Percentiles rank a stretch among this genome's conserved stretches.
phyloP scores from a whole-genome alignment of 768 basidiomycete genomes.

The Daedaleopsis sinensis region DNA sequence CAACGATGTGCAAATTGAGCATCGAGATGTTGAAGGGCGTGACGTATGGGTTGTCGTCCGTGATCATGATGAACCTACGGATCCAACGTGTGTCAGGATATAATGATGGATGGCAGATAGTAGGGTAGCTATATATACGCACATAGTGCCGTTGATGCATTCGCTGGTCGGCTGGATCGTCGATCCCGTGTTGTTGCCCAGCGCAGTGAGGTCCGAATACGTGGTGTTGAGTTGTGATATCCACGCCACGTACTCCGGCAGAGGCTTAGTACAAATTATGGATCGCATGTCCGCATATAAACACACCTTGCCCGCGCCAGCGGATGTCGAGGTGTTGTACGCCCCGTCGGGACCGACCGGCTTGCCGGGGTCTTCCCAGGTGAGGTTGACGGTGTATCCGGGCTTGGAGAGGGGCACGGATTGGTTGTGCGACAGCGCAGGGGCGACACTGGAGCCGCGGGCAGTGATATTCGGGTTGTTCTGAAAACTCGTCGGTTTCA shows the following conservation, averaged over 20 bases:
- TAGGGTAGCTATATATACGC: conserved; percentile 7
- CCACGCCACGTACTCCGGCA: conserved; percentile 52
- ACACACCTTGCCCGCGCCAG: conserved; percentile 44
- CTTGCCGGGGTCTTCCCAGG: conserved; percentile 61
- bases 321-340: conserved; percentile 53
- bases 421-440: conserved; percentile 59
- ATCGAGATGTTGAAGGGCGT: conserved; percentile 61
- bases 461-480: conserved; percentile 36
- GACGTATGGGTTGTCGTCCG: conserved; percentile 49
- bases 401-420: conserved; percentile 47
- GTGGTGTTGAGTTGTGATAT: conserved; percentile 64
- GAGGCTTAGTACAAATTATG: not conserved
- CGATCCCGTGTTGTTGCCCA: conserved; percentile 45
- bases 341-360: conserved; percentile 49
- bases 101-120: not conserved
- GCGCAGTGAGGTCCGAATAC: conserved; percentile 50
- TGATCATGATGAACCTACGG: conserved; percentile 54
- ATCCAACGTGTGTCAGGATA: not conserved
- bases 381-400: conserved; percentile 47
- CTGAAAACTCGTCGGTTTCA: conserved; percentile 25
- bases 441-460: conserved; percentile 38
- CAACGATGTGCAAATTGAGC: conserved; percentile 56
- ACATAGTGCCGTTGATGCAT: conserved; percentile 57
- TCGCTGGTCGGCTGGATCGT: conserved; percentile 50
- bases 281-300: not conserved